These are phyloP conservation scores for Ceratocystis albifundus DNA, from an alignment of 2,329 filamentous ascomycete genomes.

Conservation along the genomic window DNA sequence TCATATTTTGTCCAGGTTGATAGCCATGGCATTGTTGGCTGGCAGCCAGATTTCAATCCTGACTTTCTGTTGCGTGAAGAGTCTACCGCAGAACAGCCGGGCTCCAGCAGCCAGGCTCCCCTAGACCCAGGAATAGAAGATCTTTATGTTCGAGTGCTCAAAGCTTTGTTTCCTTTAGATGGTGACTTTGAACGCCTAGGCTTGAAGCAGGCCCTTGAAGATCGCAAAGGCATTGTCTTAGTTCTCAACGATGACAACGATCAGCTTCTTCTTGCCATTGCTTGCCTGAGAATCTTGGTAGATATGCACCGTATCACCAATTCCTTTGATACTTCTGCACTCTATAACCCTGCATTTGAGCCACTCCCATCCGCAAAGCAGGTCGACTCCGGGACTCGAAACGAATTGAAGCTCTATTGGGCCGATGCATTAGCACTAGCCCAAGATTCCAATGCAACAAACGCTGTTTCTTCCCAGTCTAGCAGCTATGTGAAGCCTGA, in stretches of 20 bases:
- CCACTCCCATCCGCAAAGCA: not conserved
- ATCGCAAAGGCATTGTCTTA: not conserved
- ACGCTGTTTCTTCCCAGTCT: not conserved
- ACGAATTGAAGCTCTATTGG: not conserved
- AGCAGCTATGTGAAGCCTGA: not conserved
- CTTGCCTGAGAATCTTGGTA: not conserved
- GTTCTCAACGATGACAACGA: not conserved
- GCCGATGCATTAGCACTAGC: not conserved
- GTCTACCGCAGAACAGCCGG: not conserved
- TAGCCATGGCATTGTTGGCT: constrained; percentile 1
- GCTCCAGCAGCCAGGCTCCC: not conserved
- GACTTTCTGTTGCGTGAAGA: not conserved
- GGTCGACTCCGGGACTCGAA: not conserved
- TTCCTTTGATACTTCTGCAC: not conserved
- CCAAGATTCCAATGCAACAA: not conserved
- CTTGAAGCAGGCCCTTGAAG: not conserved
- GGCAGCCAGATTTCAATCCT: not conserved
- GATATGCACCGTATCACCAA: not conserved
- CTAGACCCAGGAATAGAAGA: not conserved
- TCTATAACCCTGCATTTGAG: not conserved
- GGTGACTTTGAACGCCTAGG: not conserved
- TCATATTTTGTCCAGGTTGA: constrained; percentile 3
- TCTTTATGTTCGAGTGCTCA: not conserved
- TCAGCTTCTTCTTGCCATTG: not conserved
- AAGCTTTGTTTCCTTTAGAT: not conserved